Base-by-base conservation (phyloP, 2,329 filamentous ascomycete genomes). In the Phyllosticta ampelicida region DNA sequence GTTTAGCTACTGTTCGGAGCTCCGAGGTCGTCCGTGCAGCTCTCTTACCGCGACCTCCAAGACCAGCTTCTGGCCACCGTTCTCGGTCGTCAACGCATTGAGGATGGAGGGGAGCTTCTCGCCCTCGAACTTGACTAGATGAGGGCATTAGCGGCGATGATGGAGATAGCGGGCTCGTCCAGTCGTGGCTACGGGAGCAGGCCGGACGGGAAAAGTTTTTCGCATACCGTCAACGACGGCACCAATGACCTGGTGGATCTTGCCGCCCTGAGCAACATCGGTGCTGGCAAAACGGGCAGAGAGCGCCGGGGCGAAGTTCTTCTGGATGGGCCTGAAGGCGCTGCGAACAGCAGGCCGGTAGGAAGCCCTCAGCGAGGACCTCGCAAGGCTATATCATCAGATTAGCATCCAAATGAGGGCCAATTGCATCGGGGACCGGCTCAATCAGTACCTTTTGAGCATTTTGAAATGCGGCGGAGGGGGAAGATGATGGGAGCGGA, bases 31-130 rank as follows among this genome's bases (percentile, higher is more conserved):
- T 21, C 50, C 53, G 55, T 36, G 36, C 51, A 48, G 55, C 55
- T 66, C 63, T 71, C 85, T 73, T 96, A 96, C 91, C 72, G 94
- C 81, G 75, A 97, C 94, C 83, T 99, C 94, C 66, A 99, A 86
- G 65, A 95, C 84, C 66, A 99, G 87, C 84, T 94, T 96, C 75
- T 95, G 82, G 75, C 88, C 90, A 77, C 87, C 86, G 81, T 97
- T 97, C 68, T 85, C 78, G 70, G 90, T 95, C 78, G 87, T 85
- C 72, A 99, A 83, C 74, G 94, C 94, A 80, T 99, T 97, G 75
- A 97, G 86, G 85, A 99, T 99, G 68, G 91, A 78, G 70, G 94
- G 94, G 66, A 99, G 89, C 80, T 92, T 89, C 66, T 92, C 88
- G 68, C 81, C 83, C 73, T 96, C 90, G 82, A 97, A 97, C 83